Evolutionary conservation across 805 yeast species (phyloP), one percentile per base, ranked within the genome.

Genomic region (Starmerella asiatica): DNA sequence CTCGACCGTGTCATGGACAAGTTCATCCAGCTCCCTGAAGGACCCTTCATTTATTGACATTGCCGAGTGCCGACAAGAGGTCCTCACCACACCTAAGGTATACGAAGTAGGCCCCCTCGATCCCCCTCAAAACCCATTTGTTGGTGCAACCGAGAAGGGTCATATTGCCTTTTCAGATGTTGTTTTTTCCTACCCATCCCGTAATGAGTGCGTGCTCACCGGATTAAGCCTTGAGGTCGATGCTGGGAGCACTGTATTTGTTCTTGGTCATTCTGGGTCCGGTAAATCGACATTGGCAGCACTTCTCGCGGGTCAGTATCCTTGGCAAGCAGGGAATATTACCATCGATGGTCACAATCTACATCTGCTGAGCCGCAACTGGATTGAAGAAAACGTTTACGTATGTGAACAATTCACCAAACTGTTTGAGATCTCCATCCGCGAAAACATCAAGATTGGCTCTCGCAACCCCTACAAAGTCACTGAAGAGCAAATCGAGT

Each of bases 231-330:
- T 79, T 20, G 48, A 49, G 1, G 61, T 85, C 27, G 57, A 63
- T 1, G 56, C 70, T 0, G 66, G 70, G 1, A 48, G 60, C 24
- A 53, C 71, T 5, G 73, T 77, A 1, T 88, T 73, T 50, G 58
- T 91, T 3, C 71, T 91, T 31, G 99, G 99, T 1, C 67, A 69
- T 44, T 85, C 96, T 0, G 99, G 99, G 0, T 76, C 86, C 0
- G 98, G 98, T 0, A 91, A 91, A 56, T 88, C 97, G 0, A 79
- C 97, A 0, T 45, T 91, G 2, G 70, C 79, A 0, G 69, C 69
- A 28, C 56, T 91, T 2, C 50, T 91, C 1, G 55, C 79, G 39
- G 70, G 70, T 21, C 67, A 82, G 19, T 84, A 86, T 50, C 45
- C 56, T 0, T 60, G 65, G 0, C 48, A 58, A 4, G 40, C 55